A percentile compares a stretch with the other conserved stretches of the same genome.
Evolutionary conservation across 2,329 filamentous ascomycete genomes (phyloP).

Genomic region (Aspergillus unguis): DNA sequence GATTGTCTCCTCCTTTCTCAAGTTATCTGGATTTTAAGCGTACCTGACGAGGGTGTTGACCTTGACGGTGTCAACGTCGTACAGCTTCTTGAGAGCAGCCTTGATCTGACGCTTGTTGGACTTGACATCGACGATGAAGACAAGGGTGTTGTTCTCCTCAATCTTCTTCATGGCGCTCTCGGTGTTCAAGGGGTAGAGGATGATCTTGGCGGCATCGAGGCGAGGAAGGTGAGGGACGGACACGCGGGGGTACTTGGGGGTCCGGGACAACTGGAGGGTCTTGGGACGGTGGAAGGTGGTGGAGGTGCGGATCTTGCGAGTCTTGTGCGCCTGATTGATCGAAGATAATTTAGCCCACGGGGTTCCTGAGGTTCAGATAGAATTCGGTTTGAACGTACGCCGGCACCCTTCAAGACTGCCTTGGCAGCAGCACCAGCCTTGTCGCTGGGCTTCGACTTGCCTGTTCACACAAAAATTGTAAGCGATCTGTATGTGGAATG

Average conservation of each 20-base stretch:
- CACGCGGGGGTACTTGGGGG: conserved; percentile 96
- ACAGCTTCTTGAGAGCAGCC: conserved; percentile 96
- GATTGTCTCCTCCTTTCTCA: not conserved
- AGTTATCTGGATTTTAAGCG: conserved; percentile 7
- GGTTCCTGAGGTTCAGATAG: not conserved
- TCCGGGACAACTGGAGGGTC: conserved; percentile 85
- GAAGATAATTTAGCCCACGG: conserved; percentile 12
- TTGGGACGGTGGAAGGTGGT: conserved; percentile 98
- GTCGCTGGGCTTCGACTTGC: conserved; percentile 59
- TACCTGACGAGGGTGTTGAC: conserved; percentile 99
- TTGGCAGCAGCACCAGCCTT: conserved; percentile 93
- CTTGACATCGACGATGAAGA: conserved; percentile 96
- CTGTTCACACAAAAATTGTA: conserved; percentile 25
- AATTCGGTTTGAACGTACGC: conserved; percentile 63
- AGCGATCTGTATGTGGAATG: conserved; percentile 9
- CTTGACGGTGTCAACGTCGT: conserved; percentile 97
- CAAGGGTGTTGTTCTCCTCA: conserved; percentile 99
- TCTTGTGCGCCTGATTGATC: conserved; percentile 68
- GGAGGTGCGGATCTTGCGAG: conserved; percentile 84
- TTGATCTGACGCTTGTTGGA: conserved; percentile 99
- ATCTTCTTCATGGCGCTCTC: conserved; percentile 99
- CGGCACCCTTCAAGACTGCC: conserved; percentile 93
- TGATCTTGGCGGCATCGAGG: conserved; percentile 96
- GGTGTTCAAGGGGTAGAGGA: conserved; percentile 98
- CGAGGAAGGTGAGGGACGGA: conserved; percentile 83